Conservation (phyloP, 768 basidiomycete species). For the Phaffia tasmanica region DNA sequence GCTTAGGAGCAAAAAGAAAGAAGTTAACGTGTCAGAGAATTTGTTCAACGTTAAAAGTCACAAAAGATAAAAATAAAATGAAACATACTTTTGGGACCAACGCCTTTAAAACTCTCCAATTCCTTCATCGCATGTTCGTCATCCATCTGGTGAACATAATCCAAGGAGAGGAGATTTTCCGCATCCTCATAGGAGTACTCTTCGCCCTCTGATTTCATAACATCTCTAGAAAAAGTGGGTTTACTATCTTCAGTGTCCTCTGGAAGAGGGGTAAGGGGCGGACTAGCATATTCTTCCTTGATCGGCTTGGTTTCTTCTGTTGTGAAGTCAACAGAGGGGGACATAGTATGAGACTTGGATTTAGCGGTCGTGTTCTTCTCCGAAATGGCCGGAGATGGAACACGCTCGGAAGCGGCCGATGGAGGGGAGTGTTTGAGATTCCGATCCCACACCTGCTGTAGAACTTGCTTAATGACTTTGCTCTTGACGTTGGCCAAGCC, state of each 20-base stretch:
- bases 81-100: slow-evolving; percentile 21
- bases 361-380: background rate
- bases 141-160: slow-evolving; percentile 8
- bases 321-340: background rate
- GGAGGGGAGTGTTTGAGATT: slow-evolving; percentile 4
- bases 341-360: background rate
- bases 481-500: slow-evolving; percentile 23
- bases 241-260: background rate
- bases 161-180: slow-evolving; percentile 15
- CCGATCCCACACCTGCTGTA: slow-evolving; percentile 5
- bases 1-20: slow-evolving; percentile 5
- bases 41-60: background rate
- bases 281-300: background rate
- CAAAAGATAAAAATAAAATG: background rate
- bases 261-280: background rate
- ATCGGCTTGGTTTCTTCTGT: background rate
- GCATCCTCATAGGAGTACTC: background rate
- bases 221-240: background rate
- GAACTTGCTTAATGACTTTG: slow-evolving; percentile 16
- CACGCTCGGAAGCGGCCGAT: background rate
- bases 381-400: background rate
- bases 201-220: background rate
- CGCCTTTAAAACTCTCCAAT: slow-evolving; percentile 21
- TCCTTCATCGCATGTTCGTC: slow-evolving; percentile 23
- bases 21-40: background rate